Evolutionary conservation across 2,329 filamentous ascomycete species (phyloP), one percentile per base, ranked within the genome.

Genomic region (Neopestalotiopsis sp.): DNA sequence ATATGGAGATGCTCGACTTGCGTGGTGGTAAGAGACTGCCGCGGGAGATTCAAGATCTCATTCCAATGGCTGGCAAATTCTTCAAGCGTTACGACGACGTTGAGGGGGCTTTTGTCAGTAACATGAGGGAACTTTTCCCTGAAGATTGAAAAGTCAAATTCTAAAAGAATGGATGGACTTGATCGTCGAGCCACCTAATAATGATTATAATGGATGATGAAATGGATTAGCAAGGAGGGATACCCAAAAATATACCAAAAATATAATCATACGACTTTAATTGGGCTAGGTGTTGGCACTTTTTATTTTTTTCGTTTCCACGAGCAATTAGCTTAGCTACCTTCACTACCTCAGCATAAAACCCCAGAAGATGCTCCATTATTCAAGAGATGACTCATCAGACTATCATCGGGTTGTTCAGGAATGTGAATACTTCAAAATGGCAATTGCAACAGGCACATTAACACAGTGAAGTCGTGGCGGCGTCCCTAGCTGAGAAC

Each of bases 21-120:
- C 67, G 63, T 12, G 72, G 71, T 3, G 72, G 72, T 7, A 67
- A 71, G 32, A 74, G 73, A 34, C 68, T 79, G 6, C 77, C 77
- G 1, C 61, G 73, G 2, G 76, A 78, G 67, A 77, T 79, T 66
- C 71, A 70, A n/a, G 80, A 87, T 30, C 84, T 97, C 71, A 86
- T 94, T 76, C 84, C 85, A 60, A 81, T 93, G 72, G 94, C 94
- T 3, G 96, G 96, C 0, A 92, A 91, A 74, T 94, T 93, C 79
- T 98, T 99, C 80, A 97, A 94, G 80, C 86, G 94, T 57, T 98
- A 94, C 85, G 93, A 98, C 79, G 76, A 79, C 4, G 83, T 82
- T 42, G 84, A 81, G 0, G 89, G 89, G 72, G 84, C 81, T 4
- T 99, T 98, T 81, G 86, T 97, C 40, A 97, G 94, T 74, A 98